Base-by-base conservation (phyloP, 345 rosid genomes). In the Hibiscus tridactylites region DNA sequence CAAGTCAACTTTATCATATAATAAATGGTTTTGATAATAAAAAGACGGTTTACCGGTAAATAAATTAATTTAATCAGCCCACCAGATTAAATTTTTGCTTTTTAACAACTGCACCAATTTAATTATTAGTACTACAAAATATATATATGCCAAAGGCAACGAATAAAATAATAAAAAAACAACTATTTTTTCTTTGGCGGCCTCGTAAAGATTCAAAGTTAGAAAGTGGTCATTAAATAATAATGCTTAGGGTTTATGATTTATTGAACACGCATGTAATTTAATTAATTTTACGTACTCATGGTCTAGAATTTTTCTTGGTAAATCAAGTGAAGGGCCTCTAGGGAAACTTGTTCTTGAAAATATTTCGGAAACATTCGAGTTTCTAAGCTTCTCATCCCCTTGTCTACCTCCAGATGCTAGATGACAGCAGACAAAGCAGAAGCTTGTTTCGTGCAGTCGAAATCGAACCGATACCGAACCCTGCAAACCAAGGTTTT, bases 321-420 rank as follows among this genome's bases (percentile, higher is more conserved):
- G 93, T 76, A 91, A 73, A 77, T 82, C 77, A 31, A 59, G 81
- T 31, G 76, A 79, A 68, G 84, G 74, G 72, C 89, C 91, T 74
- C 70, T 71, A 17, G 90, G 89, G 74, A 91, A 91, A 68, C 66
- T 81, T 42, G 97, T 88, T 60, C 97, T 80, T 9, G 85, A 65
- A 19, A 88, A 71, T 16, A 91, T 91, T 73, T 91, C 93, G 0
- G 75, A 74, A 59, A 83, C 87, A 47, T 91, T 81, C n/a, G 90
- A 80, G 73, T 89, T 91, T 79, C 97, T 83, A 13, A 74, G 81
- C 60, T 81, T 82, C 63, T 79, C 96, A 68, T 91, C 97, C 5
- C 95, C 88, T 73, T 89, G 87, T 50, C 83, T 85, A 7, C 90
- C 96, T 28, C 97, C 97, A 0, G 97, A 91, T 65, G 97, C 97